These are phyloP conservation scores for Paramecium bursaria DNA, from an alignment of 73 alveolate genomes.

Conservation along the genomic window DNA sequence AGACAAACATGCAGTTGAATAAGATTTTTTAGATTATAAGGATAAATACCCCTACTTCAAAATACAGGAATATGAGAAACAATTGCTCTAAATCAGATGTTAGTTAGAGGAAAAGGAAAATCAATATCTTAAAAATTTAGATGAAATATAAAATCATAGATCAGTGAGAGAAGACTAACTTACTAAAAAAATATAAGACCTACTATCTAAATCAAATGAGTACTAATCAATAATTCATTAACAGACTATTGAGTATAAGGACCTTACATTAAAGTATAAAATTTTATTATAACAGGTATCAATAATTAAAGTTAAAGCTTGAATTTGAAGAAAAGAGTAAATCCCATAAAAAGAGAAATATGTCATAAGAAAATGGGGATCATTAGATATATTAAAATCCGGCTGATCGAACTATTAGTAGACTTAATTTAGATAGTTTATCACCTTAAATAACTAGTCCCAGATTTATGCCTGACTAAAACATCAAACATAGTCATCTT, in stretches of 20 bases:
- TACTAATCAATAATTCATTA: background rate
- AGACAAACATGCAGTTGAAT: no score
- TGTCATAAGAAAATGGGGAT: no score
- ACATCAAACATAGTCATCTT: background rate
- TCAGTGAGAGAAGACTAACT: background rate
- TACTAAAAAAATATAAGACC: background rate
- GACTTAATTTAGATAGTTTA: background rate
- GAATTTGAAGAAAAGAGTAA: background rate
- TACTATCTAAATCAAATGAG: background rate
- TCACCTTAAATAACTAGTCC: background rate
- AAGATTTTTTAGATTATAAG: no score
- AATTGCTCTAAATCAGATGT: background rate
- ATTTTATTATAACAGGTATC: background rate
- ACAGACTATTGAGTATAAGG: background rate
- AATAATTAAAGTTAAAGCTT: no score
- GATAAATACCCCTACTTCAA: no score
- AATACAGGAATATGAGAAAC: background rate
- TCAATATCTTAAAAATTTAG: background rate
- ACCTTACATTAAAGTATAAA: no score
- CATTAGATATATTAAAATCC: no score
- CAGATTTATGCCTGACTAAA: background rate
- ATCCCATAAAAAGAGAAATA: no score
- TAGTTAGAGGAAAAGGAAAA: background rate
- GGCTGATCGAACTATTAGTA: background rate
- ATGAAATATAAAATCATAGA: background rate